Base-by-base conservation (phyloP, 2,329 filamentous ascomycete genomes). In the Ophioceras dolichostomum region DNA sequence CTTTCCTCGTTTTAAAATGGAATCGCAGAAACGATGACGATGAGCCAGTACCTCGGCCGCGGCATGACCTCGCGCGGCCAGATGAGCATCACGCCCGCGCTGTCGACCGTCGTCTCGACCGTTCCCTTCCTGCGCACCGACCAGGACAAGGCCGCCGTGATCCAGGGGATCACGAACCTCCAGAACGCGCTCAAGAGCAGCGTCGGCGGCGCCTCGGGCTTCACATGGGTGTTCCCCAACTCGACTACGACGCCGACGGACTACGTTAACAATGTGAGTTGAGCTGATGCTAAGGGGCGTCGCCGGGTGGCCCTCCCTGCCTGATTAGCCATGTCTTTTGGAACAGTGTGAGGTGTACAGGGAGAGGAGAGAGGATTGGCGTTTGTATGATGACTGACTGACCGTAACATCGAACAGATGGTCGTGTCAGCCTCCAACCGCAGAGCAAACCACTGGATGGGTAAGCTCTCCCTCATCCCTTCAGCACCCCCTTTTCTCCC, bases 21-120 rank as follows among this genome's bases (percentile, higher is more conserved):
- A n/a, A n/a, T n/a, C n/a, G n/a, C n/a, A 39, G 31, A 39, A 21
- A 26, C 66, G 22, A 68, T 73, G 52, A 67, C 63, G 12, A 63
- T 76, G 46, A 69, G 63, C 43, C 67, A 73, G 46, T 80, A 83
- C 56, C 74, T 83, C 20, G 75, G 75, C 24, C 71, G 75, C 38
- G 76, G 78, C 29, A 61, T 70, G 17, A 69, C 67, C n/a, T 77
- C 76, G 12, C 64, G 74, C 28, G 77, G 77, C 33, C 61, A 68
- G 32, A 68, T 77, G 44, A 74, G 70, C 10, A 79, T 82, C 48
- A 73, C 67, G 28, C 58, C 63, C 34, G 65, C 59, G 10, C 62
- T 83, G 13, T 65, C 59, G 45, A 77, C 79, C 45, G 58, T 67
- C 2, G 73, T 82, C 12, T 70, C 70, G 13, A 66, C 65, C 14